A percentile compares a stretch with the other conserved stretches of the same genome.
Evolutionary conservation across 208 protist genomes (phyloP).

Genomic region (Crithidia fasciculata): DNA sequence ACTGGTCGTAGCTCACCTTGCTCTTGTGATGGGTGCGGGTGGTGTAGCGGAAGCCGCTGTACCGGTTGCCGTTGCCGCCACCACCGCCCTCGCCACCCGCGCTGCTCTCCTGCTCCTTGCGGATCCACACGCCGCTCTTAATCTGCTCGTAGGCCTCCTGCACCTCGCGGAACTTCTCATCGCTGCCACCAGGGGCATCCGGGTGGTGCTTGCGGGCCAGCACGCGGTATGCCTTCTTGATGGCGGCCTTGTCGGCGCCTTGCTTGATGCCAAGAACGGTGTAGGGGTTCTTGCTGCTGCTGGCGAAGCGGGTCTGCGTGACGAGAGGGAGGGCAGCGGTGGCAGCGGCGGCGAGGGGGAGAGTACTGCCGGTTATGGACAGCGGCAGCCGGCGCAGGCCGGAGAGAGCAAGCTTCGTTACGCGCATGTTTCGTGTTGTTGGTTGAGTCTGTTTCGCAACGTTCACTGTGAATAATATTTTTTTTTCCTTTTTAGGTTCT

Average conservation of each 20-base stretch:
- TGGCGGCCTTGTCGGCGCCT: constrained; percentile 77
- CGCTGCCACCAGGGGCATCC: constrained; percentile 85
- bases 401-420: constrained; percentile 20
- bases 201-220: constrained; percentile 91
- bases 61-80: constrained; percentile 62
- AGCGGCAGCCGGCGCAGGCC: constrained; percentile 27
- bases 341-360: constrained; percentile 17
- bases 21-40: constrained; percentile 79
- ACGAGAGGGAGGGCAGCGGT: constrained; percentile 19
- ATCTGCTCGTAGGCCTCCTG: constrained; percentile 91
- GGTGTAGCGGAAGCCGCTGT: constrained; percentile 90
- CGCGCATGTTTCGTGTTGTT: no score
- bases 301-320: constrained; percentile 45
- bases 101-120: constrained; percentile 47
- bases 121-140: constrained; percentile 87
- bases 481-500: no score
- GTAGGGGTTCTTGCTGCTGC: constrained; percentile 84
- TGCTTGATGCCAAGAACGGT: constrained; percentile 89
- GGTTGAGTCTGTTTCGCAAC: no score
- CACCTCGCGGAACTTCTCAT: constrained; percentile 91
- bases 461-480: no score
- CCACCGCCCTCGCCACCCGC: constrained; percentile 48
- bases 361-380: neutral
- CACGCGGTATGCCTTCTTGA: constrained; percentile 92
- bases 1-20: constrained; percentile 90